A percentile compares a stretch with the other conserved stretches of the same genome.
Conservation (phyloP, 2,329 filamentous ascomycete species). For the Penicillium sp. region DNA sequence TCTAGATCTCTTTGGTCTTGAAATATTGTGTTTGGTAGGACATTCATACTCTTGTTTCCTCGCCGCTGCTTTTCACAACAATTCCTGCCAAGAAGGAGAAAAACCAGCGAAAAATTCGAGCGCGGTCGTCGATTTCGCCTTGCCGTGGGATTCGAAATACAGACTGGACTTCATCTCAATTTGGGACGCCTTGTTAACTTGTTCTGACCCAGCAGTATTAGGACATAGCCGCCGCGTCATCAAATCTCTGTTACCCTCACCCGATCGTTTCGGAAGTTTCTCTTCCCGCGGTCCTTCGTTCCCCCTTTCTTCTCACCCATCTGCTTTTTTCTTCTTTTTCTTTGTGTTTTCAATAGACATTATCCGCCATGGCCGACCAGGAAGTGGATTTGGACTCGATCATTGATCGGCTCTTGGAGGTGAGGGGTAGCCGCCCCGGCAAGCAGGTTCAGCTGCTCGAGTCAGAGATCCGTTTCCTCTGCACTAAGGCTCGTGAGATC, state of each 20-base stretch:
- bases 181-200: conserved; percentile 19
- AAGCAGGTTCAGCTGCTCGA: conserved; percentile 98
- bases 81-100: conserved; percentile 1
- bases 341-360: conserved; percentile 32
- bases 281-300: conserved; percentile 28
- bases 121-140: conserved; percentile 4
- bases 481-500: conserved; percentile 98
- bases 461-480: conserved; percentile 92
- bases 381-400: conserved; percentile 99
- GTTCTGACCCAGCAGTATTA: conserved; percentile 17
- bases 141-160: conserved; percentile 8
- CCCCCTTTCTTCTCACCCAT: conserved; percentile 18
- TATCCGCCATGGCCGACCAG: conserved; percentile 66
- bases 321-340: conserved; percentile 27
- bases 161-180: conserved; percentile 11
- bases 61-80: not conserved
- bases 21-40: conserved; percentile 32
- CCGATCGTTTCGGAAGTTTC: conserved; percentile 31
- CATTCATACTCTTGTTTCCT: not conserved
- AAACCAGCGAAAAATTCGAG: conserved; percentile 7
- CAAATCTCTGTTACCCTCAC: conserved; percentile 23
- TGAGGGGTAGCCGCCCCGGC: conserved; percentile 93
- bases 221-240: conserved; percentile 37
- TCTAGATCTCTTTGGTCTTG: conserved; percentile 28
- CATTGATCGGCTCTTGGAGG: conserved; percentile 97